A percentile compares a stretch with the other conserved stretches of the same genome.
phyloP scores from a whole-genome alignment of 495 filamentous ascomycete genomes.

The Filosporella fistucella region DNA sequence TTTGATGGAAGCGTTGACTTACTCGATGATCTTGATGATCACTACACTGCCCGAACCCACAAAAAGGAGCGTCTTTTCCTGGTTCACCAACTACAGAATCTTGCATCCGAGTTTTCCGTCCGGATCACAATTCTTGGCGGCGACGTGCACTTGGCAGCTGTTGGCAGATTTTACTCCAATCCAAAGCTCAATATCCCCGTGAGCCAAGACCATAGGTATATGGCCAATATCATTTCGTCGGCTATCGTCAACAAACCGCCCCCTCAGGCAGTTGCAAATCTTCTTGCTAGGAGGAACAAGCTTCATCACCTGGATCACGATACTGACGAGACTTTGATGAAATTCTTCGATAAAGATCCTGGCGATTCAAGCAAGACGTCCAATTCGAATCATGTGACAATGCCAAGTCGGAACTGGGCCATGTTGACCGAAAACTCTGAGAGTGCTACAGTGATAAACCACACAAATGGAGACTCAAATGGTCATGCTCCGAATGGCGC shows the following conservation, averaged over 20 bases:
- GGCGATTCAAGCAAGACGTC: slow-evolving; percentile 64
- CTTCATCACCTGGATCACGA: slow-evolving; percentile 83
- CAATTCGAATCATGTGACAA: slow-evolving; percentile 72
- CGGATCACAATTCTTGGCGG: slow-evolving; percentile 83
- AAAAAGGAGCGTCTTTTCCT: slow-evolving; percentile 79
- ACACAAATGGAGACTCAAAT: slow-evolving; percentile 3
- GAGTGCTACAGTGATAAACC: neutral
- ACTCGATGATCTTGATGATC: slow-evolving; percentile 90
- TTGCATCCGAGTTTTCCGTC: slow-evolving; percentile 66
- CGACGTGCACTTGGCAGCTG: slow-evolving; percentile 71
- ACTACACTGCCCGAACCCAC: slow-evolving; percentile 89
- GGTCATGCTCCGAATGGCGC: neutral
- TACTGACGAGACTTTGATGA: slow-evolving; percentile 85
- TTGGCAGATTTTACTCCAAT: slow-evolving; percentile 72
- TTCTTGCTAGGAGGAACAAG: slow-evolving; percentile 82
- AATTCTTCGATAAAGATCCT: slow-evolving; percentile 80
- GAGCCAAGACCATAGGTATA: slow-evolving; percentile 64
- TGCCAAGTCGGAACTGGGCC: slow-evolving; percentile 88
- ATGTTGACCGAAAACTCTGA: slow-evolving; percentile 63
- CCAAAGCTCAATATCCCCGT: slow-evolving; percentile 55
- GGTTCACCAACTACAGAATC: slow-evolving; percentile 65
- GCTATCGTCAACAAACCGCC: slow-evolving; percentile 95
- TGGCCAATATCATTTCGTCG: slow-evolving; percentile 68
- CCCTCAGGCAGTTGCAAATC: slow-evolving; percentile 78
- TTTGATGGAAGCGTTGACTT: slow-evolving; percentile 91